Evolutionary conservation across 129 eudicot species (phyloP), one percentile per base, ranked within the genome.

Genomic region (Pittosporum tobira): DNA sequence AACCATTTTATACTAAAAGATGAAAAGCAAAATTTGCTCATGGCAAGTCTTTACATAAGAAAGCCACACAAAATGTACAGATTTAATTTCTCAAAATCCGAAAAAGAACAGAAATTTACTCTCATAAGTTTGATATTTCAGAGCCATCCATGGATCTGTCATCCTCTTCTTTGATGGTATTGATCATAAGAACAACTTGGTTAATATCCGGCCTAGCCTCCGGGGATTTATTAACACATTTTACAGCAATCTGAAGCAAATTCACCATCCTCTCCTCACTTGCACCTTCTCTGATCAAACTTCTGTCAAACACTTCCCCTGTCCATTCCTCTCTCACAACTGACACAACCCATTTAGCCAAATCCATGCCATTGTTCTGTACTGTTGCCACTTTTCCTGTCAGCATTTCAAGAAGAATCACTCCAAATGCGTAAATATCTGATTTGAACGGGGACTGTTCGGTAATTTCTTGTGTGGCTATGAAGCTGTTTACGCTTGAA

Each of bases 261-360:
- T 71, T 75, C 51, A 83, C 93, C 93, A 87, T 82, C 58, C 93
- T 75, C 65, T 80, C 95, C 67, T 87, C 95, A 66, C 84, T 87
- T 0, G 88, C 93, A 7, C 95, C 93, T 70, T 83, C 93, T 23
- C 65, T 65, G 14, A 80, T 55, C 65, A 87, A 57, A 28, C 61
- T 67, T 61, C 70, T 75, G 18, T 87, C 95, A 40, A 87, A 83
- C 22, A 87, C 93, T 49, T 83, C 95, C 0, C 73, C 95, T 1
- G 95, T 87, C 95, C 93, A 83, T 59, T 82, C 88, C 59, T 82
- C 95, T 59, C 74, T 75, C 20, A 87, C 80, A 62, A 80, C 95
- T 0, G 88, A 81, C 12, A 74, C 65, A 2, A 87, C 95, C 84
- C 90, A 87, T 37, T 49, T 74, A 19, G 78, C 91, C 62, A 87